These are phyloP conservation scores for Suillus subaureus DNA, from an alignment of 768 basidiomycete species.

Conservation along the genomic window DNA sequence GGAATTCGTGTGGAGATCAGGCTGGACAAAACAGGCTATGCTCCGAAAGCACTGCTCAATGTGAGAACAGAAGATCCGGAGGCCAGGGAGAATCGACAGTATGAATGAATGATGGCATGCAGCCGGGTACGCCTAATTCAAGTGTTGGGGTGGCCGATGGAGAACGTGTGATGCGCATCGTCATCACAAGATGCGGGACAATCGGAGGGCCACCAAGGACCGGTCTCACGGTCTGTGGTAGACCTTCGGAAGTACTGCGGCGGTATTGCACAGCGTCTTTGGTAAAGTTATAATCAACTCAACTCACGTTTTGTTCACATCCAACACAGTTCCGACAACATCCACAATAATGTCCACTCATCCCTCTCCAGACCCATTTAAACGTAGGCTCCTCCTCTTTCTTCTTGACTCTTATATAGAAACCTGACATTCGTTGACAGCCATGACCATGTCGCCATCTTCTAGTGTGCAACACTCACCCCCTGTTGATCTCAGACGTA, in stretches of 20 bases:
- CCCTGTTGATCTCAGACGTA: slow-evolving; percentile 54
- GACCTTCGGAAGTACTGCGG: background rate
- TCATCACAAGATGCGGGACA: background rate
- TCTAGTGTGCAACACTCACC: slow-evolving; percentile 28
- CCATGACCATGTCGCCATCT: slow-evolving; percentile 18
- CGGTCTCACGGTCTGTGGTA: background rate
- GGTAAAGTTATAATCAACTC: slow-evolving; percentile 8
- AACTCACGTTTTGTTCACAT: slow-evolving; percentile 6
- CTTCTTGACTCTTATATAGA: background rate
- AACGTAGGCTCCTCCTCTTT: slow-evolving; percentile 17
- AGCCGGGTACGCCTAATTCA: background rate
- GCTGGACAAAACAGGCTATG: background rate
- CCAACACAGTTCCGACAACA: slow-evolving; percentile 14
- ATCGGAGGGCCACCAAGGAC: background rate
- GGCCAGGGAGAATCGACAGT: background rate
- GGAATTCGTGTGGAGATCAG: background rate
- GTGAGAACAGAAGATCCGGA: slow-evolving; percentile 2
- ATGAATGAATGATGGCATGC: background rate
- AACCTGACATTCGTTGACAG: slow-evolving; percentile 11
- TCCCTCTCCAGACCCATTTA: slow-evolving; percentile 20
- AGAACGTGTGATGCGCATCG: background rate
- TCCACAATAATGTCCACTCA: slow-evolving; percentile 17
- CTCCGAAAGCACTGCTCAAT: background rate
- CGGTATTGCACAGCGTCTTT: slow-evolving; percentile 6
- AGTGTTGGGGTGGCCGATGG: background rate